phyloP scores from a whole-genome alignment of 164 flowering plant species.

The Protea cynaroides region DNA sequence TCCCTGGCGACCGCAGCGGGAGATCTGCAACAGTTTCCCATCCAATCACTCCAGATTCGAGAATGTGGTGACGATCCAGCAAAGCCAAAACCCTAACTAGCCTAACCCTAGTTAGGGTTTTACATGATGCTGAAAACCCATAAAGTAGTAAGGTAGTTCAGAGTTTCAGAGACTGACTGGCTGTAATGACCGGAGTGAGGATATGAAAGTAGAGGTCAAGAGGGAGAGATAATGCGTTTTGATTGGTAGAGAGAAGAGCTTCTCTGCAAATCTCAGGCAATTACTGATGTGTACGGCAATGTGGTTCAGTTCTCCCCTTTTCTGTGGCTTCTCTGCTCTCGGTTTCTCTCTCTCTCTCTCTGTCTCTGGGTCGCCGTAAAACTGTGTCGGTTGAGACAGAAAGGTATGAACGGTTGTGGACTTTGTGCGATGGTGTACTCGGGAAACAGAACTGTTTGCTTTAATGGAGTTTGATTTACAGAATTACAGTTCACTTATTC shows the following conservation, averaged over 20 bases:
- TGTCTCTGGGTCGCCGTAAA: not conserved
- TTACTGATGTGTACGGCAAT: conserved; percentile 15
- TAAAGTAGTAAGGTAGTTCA: not conserved
- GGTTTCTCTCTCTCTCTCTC: not conserved
- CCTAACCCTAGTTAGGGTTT: conserved; percentile 16
- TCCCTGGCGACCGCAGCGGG: conserved; percentile 75
- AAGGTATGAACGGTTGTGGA: too few species aligned
- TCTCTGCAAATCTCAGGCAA: not conserved
- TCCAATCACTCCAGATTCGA: conserved; percentile 12
- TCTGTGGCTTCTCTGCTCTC: not conserved
- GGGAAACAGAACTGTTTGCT: too few species aligned
- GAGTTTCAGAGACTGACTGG: too few species aligned
- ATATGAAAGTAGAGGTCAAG: not conserved
- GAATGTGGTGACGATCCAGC: not conserved
- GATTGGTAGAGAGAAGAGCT: not conserved
- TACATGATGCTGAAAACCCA: conserved; percentile 20
- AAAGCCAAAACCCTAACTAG: conserved; percentile 15
- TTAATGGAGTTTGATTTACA: too few species aligned
- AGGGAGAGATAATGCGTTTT: not conserved
- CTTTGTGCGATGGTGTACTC: too few species aligned
- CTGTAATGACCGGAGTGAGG: not conserved
- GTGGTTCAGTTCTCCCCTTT: conserved; percentile 1
- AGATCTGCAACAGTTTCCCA: conserved; percentile 91
- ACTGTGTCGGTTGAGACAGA: too few species aligned
- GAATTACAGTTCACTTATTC: too few species aligned